These are phyloP conservation scores for Hypomyces perniciosus DNA, from an alignment of 2,329 filamentous ascomycete species.

Conservation along the genomic window DNA sequence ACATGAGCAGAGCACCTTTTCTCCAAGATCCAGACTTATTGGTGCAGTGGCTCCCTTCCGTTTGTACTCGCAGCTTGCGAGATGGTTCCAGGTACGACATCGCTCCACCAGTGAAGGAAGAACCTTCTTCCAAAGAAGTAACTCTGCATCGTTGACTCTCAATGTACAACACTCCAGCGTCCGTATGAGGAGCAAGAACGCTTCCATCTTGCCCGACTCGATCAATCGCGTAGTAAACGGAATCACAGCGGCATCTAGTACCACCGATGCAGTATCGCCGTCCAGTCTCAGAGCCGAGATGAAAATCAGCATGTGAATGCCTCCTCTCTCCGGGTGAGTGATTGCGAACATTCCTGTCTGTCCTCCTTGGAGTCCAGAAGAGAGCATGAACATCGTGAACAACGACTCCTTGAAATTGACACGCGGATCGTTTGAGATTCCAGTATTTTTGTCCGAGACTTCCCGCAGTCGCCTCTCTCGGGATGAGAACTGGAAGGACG, in stretches of 20 bases:
- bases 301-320: slow-evolving; percentile 34
- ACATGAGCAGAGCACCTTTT: slow-evolving; percentile 39
- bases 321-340: slow-evolving; percentile 28
- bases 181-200: slow-evolving; percentile 34
- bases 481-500: slow-evolving; percentile 35
- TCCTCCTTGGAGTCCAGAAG: slow-evolving; percentile 39
- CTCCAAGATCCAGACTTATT: slow-evolving; percentile 29
- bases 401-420: slow-evolving; percentile 45
- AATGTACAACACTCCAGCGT: slow-evolving; percentile 33
- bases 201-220: slow-evolving; percentile 25
- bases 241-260: slow-evolving; percentile 43
- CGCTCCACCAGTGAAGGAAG: slow-evolving; percentile 42
- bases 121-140: slow-evolving; percentile 45
- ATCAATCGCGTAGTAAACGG: slow-evolving; percentile 35
- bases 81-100: slow-evolving; percentile 43
- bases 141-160: slow-evolving; percentile 48
- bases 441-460: slow-evolving; percentile 14
- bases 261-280: slow-evolving; percentile 33
- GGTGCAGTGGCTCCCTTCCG: slow-evolving; percentile 30
- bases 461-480: slow-evolving; percentile 35
- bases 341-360: slow-evolving; percentile 41
- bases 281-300: slow-evolving; percentile 40
- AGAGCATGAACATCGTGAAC: slow-evolving; percentile 41
- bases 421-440: slow-evolving; percentile 26
- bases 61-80: slow-evolving; percentile 37